Percentiles rank a stretch among this genome's conserved stretches.
Conservation (phyloP, 169 alveolate genomes). For the Plasmodium knowlesi region DNA sequence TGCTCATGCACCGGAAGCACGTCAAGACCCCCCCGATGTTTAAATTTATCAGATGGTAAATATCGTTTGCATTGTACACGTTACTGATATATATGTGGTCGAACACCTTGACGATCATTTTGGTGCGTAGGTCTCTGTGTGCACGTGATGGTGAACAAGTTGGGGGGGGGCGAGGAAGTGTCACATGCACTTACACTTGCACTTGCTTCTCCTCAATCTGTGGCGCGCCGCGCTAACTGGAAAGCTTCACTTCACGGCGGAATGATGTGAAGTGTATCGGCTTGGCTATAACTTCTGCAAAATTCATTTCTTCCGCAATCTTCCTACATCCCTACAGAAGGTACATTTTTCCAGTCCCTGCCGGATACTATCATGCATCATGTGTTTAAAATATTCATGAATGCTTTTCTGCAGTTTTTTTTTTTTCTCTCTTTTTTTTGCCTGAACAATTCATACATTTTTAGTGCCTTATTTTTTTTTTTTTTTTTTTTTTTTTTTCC, state of each 20-base stretch:
- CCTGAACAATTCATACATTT: background rate
- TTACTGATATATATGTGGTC: constrained; percentile 57
- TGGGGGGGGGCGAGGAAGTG: background rate
- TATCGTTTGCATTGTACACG: constrained; percentile 52
- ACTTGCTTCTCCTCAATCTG: background rate
- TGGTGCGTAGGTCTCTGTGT: background rate
- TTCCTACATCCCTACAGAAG: background rate
- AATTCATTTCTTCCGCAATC: background rate
- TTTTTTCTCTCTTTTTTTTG: background rate
- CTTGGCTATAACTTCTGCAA: background rate
- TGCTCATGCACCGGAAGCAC: constrained; percentile 41
- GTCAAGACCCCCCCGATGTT: constrained; percentile 69
- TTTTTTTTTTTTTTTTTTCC: background rate
- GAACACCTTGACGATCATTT: constrained; percentile 53
- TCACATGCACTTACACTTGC: background rate
- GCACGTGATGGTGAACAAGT: background rate
- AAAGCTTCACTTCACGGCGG: background rate
- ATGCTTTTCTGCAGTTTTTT: background rate
- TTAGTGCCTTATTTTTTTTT: background rate
- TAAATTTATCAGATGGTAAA: constrained; percentile 25
- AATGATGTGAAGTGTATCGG: background rate
- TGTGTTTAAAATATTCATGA: background rate
- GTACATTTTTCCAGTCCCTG: background rate
- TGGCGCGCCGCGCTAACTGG: background rate
- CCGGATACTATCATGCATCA: background rate